Percentiles rank a stretch among this genome's conserved stretches.
Conservation (phyloP, 108 stramenopile species). For the Nitzschia inconspicua region DNA sequence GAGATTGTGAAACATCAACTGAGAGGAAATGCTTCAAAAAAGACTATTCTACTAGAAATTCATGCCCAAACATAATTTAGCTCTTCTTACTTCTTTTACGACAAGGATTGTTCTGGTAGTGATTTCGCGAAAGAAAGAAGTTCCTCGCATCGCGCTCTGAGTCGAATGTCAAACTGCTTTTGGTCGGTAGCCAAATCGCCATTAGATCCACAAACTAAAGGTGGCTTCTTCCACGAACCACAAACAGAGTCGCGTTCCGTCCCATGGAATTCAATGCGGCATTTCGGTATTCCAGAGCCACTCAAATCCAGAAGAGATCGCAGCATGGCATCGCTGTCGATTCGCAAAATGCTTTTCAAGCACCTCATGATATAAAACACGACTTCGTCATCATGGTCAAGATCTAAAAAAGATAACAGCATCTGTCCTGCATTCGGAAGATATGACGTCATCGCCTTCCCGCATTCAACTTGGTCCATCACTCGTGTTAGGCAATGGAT, state of each 20-base stretch:
- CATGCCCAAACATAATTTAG: too few relatives aligned
- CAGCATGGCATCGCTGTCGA: slow-evolving; percentile 20
- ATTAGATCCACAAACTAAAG: not conserved
- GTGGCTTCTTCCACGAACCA: not conserved
- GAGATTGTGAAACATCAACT: too few relatives aligned
- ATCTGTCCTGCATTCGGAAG: slow-evolving; percentile 6
- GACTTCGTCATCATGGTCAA: not conserved
- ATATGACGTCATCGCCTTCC: not conserved
- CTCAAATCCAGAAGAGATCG: slow-evolving; percentile 20
- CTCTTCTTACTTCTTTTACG: not conserved
- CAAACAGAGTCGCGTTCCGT: not conserved
- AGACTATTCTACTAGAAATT: too few relatives aligned
- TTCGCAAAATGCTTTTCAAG: slow-evolving; percentile 8
- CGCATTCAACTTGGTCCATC: not conserved
- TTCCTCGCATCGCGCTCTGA: slow-evolving; percentile 1
- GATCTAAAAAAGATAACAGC: slow-evolving; percentile 20
- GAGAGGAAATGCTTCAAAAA: too few relatives aligned
- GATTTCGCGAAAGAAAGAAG: slow-evolving; percentile 3
- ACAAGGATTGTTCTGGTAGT: slow-evolving; percentile 19
- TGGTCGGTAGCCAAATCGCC: not conserved
- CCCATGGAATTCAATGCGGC: not conserved
- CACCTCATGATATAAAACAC: slow-evolving; percentile 1
- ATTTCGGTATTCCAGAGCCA: slow-evolving; percentile 10
- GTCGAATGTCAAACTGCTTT: not conserved
- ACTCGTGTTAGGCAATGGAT: slow-evolving; percentile 15